Base-by-base conservation (phyloP, 352 stramenopile genomes). In the Phytophthora podocarpi region DNA sequence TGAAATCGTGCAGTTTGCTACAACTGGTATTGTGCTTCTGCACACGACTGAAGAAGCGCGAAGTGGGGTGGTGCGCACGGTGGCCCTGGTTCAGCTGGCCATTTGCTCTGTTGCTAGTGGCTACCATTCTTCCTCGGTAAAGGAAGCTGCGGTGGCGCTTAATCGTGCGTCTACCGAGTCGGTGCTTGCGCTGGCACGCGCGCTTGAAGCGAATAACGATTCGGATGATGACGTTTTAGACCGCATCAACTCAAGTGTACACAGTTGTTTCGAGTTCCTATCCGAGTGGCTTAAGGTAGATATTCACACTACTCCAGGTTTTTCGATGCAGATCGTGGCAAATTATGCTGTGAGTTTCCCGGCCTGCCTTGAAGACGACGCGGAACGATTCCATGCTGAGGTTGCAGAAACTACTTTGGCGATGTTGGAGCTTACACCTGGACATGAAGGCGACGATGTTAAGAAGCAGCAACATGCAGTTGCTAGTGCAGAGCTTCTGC, bases 1-100 rank as follows among this genome's bases (percentile, higher is more conserved):
- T 26, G 70, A 82, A 47, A 61, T 85, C 10, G 32, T 82, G 16
- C 53, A 72, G 20, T 67, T 76, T 23, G 74, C 79, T 60, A 89
- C 74, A 5, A 58, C 30, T 24, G 74, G 74, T 16, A 79, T 88
- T 45, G 71, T 86, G 31, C 55, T 86, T 51, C 45, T 88, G 4
- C 78, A 88, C 39, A 78, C 71, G 8, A 85, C 72, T 3, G 63
- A 74, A 55, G 56, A 70, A 50, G 62, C 70, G 12, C 72, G 76
- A 3, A 43, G 42, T 41, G 61, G 57, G 6, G 70, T 82, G 16
- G 57, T 85, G 13, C 49, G 70, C 41, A 78, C 76, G 5, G 28
- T 80, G 11, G 54, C 53, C 12, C 54, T 83, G 40, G 55, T 82
- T 5, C 62, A 80, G 35, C 74, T 72, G 16, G 48, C 58, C 12